Conservation (phyloP, 2,329 filamentous ascomycete genomes). For the Verticillium klebahnii region DNA sequence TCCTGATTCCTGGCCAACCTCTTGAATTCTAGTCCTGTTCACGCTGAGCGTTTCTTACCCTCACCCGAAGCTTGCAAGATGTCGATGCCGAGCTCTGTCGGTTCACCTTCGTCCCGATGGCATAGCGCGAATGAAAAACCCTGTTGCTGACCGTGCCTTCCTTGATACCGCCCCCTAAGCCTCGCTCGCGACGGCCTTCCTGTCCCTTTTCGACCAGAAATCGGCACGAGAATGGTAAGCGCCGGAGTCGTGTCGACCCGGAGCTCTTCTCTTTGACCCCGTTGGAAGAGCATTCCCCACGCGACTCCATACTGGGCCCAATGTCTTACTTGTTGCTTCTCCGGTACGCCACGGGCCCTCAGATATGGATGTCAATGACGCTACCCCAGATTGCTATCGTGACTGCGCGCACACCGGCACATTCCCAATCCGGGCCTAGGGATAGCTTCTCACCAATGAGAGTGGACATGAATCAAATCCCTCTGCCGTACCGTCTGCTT, state of each 20-base stretch:
- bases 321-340: neutral
- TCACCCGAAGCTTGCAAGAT: neutral
- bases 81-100: neutral
- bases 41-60: neutral
- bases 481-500: neutral
- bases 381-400: neutral
- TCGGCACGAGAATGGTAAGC: neutral
- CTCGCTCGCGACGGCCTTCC: neutral
- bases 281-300: neutral
- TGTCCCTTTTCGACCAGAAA: neutral
- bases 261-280: neutral
- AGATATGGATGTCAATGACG: neutral
- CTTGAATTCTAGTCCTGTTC: too few species aligned
- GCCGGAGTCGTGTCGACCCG: neutral
- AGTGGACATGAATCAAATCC: neutral
- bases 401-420: neutral
- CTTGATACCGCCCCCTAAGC: neutral
- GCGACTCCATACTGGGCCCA: neutral
- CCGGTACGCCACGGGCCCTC: neutral
- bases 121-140: neutral
- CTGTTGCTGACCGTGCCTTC: neutral
- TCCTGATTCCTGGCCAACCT: neutral
- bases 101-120: neutral
- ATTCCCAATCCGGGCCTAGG: neutral
- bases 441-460: neutral